A percentile compares a stretch with the other conserved stretches of the same genome.
Conservation (phyloP, 2,329 filamentous ascomycete genomes). For the Colletotrichum costaricense region DNA sequence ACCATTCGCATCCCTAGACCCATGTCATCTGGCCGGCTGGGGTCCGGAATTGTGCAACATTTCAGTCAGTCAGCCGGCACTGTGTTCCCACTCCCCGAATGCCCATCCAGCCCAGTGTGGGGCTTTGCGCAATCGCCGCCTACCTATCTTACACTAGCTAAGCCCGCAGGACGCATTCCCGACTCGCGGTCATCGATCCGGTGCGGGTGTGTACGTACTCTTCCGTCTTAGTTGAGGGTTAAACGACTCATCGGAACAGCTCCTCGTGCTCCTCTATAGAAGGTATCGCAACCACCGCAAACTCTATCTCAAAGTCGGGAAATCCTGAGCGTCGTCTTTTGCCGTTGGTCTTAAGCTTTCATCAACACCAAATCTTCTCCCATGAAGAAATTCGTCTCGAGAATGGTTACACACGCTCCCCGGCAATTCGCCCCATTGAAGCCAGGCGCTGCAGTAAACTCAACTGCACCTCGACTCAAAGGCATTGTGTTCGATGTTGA, state of each 20-base stretch:
- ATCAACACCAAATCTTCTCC: background rate
- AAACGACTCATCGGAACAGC: background rate
- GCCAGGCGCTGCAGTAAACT: conserved; percentile 44
- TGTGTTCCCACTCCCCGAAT: conserved; percentile 6
- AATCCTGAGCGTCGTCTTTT: background rate
- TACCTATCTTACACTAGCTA: background rate
- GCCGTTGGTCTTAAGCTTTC: background rate
- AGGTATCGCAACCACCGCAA: background rate
- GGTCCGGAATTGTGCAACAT: background rate
- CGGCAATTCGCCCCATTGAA: conserved; percentile 69
- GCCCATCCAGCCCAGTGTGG: background rate
- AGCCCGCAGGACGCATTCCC: background rate
- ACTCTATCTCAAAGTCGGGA: background rate
- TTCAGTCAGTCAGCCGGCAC: conserved; percentile 1
- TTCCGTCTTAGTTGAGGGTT: conserved; percentile 1
- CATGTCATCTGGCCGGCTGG: conserved; percentile 17
- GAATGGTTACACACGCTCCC: conserved; percentile 53
- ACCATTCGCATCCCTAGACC: conserved; percentile 18
- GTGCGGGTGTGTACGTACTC: background rate
- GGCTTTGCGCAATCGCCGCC: conserved; percentile 6
- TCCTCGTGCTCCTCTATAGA: background rate
- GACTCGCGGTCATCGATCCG: background rate
- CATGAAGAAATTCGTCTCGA: conserved; percentile 48
- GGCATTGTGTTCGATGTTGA: conserved; percentile 92
- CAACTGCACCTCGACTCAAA: conserved; percentile 58